A percentile compares a stretch with the other conserved stretches of the same genome.
These are phyloP conservation scores for Exophiala alcalophila DNA, from an alignment of 2,329 filamentous ascomycete genomes.

Conservation along the genomic window DNA sequence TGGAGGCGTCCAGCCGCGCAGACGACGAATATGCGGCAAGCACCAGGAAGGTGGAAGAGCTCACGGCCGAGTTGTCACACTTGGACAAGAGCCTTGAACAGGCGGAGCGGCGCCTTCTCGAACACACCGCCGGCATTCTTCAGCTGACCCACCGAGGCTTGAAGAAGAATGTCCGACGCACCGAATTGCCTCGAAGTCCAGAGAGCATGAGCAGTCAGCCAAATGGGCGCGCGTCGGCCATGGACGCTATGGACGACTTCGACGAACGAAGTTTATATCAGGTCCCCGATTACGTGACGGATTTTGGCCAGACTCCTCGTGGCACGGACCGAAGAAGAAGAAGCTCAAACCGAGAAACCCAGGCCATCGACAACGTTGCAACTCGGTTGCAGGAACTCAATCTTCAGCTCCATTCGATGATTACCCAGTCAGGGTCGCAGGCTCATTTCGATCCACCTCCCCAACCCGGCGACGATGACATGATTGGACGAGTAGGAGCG, in stretches of 20 bases:
- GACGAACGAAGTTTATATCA: constrained; percentile 74
- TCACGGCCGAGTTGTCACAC: constrained; percentile 74
- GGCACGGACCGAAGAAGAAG: constrained; percentile 30
- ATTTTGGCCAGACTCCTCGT: constrained; percentile 35
- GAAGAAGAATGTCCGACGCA: constrained; percentile 54
- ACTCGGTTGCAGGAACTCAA: constrained; percentile 67
- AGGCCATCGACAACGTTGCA: constrained; percentile 57
- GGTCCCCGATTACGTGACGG: constrained; percentile 64
- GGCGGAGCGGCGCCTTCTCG: constrained; percentile 71
- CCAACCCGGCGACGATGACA: constrained; percentile 32
- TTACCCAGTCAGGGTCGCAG: constrained; percentile 49
- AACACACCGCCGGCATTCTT: constrained; percentile 89
- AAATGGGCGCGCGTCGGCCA: constrained; percentile 50
- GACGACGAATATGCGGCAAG: constrained; percentile 72
- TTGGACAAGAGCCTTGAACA: constrained; percentile 74
- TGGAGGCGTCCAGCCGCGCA: constrained; percentile 50
- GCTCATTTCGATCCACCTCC: constrained; percentile 40
- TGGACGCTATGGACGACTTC: constrained; percentile 62
- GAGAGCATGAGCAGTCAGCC: constrained; percentile 58
- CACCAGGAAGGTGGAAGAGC: constrained; percentile 78
- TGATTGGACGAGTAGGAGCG: constrained; percentile 23
- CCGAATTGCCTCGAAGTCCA: constrained; percentile 64
- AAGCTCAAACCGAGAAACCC: constrained; percentile 24
- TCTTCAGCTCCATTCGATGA: constrained; percentile 62
- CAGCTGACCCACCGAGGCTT: constrained; percentile 81